Percentiles rank a stretch among this genome's conserved stretches.
These are phyloP conservation scores for Irpex sp. DNA, from an alignment of 1,284 basidiomycete species.

Conservation along the genomic window DNA sequence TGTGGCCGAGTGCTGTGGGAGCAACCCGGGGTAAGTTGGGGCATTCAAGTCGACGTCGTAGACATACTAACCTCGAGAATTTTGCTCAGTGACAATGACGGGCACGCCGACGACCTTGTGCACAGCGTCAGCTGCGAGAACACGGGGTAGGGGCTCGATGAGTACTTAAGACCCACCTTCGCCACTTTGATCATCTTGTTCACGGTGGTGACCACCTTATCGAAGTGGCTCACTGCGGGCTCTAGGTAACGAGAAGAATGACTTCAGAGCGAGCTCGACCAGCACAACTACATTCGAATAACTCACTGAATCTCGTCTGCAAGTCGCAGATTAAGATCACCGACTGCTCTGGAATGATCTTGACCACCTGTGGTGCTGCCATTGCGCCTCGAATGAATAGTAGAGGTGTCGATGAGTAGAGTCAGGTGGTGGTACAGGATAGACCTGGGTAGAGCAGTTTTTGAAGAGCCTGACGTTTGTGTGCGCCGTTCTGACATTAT, in stretches of 20 bases:
- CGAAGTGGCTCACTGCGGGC: slow-evolving; percentile 61
- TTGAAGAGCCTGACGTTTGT: background rate
- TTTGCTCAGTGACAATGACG: slow-evolving; percentile 82
- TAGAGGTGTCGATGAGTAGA: background rate
- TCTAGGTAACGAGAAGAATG: slow-evolving; percentile 29
- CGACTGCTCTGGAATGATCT: slow-evolving; percentile 45
- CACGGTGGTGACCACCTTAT: slow-evolving; percentile 63
- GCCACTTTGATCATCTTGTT: slow-evolving; percentile 79
- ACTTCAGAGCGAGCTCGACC: background rate
- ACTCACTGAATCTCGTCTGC: slow-evolving; percentile 72
- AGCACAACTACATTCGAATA: background rate
- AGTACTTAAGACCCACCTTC: slow-evolving; percentile 40
- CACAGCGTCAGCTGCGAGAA: background rate
- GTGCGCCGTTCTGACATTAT: background rate
- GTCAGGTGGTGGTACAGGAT: slow-evolving; percentile 7
- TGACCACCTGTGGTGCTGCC: slow-evolving; percentile 29
- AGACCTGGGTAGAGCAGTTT: slow-evolving; percentile 10
- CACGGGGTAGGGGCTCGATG: background rate
- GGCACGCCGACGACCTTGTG: slow-evolving; percentile 61
- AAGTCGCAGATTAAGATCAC: slow-evolving; percentile 80
- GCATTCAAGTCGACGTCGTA: background rate
- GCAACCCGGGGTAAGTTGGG: background rate
- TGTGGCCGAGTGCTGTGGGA: slow-evolving; percentile 64
- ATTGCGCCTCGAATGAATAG: slow-evolving; percentile 6
- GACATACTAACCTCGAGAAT: slow-evolving; percentile 58